Conservation (phyloP, 139 green algal genomes). For the Eudorina sp. region DNA sequence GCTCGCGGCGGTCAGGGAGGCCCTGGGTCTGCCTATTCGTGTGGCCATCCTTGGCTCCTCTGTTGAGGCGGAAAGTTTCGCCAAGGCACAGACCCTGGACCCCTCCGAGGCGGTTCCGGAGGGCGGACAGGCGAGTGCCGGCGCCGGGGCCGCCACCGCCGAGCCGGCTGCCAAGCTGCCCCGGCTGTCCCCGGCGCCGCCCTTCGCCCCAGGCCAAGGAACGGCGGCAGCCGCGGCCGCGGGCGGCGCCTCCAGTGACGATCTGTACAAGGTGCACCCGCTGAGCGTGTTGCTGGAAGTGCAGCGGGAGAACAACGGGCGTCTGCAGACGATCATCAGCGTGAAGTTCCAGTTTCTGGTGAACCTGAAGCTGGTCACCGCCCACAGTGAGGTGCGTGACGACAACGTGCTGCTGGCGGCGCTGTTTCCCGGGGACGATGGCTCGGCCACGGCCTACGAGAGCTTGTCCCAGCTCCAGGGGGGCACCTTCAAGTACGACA, state of each 20-base stretch:
- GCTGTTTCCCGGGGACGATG: conserved; percentile 63
- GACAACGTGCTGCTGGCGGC: conserved; percentile 58
- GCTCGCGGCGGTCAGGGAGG: conserved; percentile 62
- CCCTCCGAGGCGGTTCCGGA: neutral
- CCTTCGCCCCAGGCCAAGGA: neutral
- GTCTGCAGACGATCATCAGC: conserved; percentile 41
- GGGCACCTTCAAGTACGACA: conserved; percentile 59
- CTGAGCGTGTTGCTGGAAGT: conserved; percentile 60
- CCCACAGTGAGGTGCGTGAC: conserved; percentile 39
- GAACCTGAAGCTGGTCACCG: conserved; percentile 53
- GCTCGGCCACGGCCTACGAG: conserved; percentile 44
- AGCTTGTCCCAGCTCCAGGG: conserved; percentile 50
- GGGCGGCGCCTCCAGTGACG: neutral
- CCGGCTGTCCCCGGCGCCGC: conserved; percentile 19
- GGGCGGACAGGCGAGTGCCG: neutral
- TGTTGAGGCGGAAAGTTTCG: conserved; percentile 57
- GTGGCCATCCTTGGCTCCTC: conserved; percentile 63
- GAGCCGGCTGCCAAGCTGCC: conserved; percentile 37
- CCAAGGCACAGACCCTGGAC: conserved; percentile 32
- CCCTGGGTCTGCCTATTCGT: conserved; percentile 59
- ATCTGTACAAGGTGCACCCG: conserved; percentile 59
- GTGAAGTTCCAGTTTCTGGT: conserved; percentile 59
- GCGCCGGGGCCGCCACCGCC: neutral
- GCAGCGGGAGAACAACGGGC: conserved; percentile 42
- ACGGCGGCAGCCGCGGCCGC: neutral